Evolutionary conservation across 352 stramenopile genomes (phyloP), one percentile per base, ranked within the genome.

Genomic region (Peronosclerospora sorghi): DNA sequence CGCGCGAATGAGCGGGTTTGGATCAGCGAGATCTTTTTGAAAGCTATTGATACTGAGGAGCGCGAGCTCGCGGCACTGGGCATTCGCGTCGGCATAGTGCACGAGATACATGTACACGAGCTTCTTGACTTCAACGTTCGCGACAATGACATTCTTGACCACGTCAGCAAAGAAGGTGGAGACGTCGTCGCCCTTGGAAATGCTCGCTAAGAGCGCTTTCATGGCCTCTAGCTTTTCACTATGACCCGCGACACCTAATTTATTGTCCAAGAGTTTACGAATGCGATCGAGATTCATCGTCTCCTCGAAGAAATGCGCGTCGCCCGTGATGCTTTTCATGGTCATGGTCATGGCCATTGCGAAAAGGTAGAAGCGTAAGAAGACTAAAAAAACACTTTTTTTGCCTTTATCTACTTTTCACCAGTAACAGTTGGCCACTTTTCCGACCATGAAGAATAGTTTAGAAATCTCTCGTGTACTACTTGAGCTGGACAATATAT

Each of bases 91-190:
- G 4, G 93, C 90, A 64, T 99, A 98, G 65, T 98, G 94, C n/a
- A 98, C 92, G 10, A 99, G 73, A 65, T 98, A 99, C 71, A 98
- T 98, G 70, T 98, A 99, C 17, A 98, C 95, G 71, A 99, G 96
- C 67, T 98, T 98, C 53, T 98, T 97, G n/a, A 99, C 89, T 61
- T 99, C 95, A 21, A 99, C 81, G 35, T 73, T 96, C 18, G 84
- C 86, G 20, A 94, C 82, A 48, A 94, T 87, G 12, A 94, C 80
- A 62, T 97, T 98, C 59, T 92, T 91, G 36, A 99, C 95, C 15
- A 98, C 95, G 51, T 98, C 91, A 2, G 93, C 83, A 63, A 98
- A 98, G 77, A 98, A 98, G 32, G 96, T 82, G 28, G 80, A 96
- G 10, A 98, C 94, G 66, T 99, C 91, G 37, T 96, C 81, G 19